Conservation (phyloP, 2,329 filamentous ascomycete genomes). For the Lasiodiplodia sp. region DNA sequence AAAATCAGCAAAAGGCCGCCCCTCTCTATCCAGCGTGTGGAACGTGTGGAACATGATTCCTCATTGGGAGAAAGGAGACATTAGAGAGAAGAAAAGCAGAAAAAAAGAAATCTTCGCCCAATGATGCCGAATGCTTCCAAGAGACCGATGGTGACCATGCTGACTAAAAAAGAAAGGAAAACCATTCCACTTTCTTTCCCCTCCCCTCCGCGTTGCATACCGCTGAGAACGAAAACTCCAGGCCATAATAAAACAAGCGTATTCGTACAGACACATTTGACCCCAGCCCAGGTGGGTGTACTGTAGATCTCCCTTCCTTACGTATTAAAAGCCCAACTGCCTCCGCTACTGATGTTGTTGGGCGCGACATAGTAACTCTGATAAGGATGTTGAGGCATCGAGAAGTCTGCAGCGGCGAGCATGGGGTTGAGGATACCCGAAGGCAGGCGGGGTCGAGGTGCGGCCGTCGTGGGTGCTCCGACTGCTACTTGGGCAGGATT, state of each 20-base stretch:
- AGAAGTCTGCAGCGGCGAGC: constrained; percentile 76
- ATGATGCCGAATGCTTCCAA: not conserved
- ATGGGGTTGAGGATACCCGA: constrained; percentile 72
- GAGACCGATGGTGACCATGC: not conserved
- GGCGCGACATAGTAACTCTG: constrained; percentile 81
- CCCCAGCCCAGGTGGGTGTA: not conserved
- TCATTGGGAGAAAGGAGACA: not conserved
- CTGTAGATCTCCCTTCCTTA: not conserved
- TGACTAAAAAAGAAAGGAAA: not conserved
- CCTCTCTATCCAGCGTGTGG: not conserved
- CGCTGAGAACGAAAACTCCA: not conserved
- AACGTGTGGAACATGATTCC: not conserved
- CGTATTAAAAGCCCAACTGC: constrained; percentile 24
- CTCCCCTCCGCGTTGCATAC: not conserved
- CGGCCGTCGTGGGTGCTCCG: constrained; percentile 33
- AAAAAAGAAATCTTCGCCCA: not conserved
- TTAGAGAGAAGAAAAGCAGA: not conserved
- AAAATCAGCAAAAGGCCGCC: not conserved
- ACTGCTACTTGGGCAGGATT: constrained; percentile 32
- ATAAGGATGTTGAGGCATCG: constrained; percentile 79
- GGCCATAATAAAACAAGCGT: not conserved
- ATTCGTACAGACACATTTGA: not conserved
- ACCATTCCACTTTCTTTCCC: not conserved
- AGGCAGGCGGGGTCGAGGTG: constrained; percentile 45
- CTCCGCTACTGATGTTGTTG: constrained; percentile 50